phyloP scores from a whole-genome alignment of 768 basidiomycete genomes.

The Tulasnella sp. region DNA sequence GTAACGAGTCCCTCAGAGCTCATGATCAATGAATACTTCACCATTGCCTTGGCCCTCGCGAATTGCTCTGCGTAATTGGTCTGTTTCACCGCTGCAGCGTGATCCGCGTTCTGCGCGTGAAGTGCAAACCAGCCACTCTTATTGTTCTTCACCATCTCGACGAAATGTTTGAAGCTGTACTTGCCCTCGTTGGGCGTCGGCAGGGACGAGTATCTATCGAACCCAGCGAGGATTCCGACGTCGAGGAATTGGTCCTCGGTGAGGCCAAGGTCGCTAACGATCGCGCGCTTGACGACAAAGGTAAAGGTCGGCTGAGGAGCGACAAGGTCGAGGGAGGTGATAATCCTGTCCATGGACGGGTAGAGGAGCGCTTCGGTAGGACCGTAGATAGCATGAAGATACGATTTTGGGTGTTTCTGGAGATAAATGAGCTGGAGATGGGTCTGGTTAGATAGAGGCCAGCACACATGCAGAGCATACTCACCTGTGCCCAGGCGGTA shows the following conservation, averaged over 20 bases:
- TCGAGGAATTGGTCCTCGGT: constrained; percentile 91
- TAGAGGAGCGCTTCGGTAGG: constrained; percentile 85
- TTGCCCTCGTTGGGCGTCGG: constrained; percentile 66
- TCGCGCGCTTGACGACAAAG: constrained; percentile 66
- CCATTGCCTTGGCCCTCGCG: constrained; percentile 79
- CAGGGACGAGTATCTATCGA: constrained; percentile 68
- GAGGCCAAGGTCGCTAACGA: constrained; percentile 58
- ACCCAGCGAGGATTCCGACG: constrained; percentile 83
- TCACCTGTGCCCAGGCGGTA: constrained; percentile 88
- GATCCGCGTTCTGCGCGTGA: constrained; percentile 55
- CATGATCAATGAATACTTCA: constrained; percentile 84
- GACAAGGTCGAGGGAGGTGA: constrained; percentile 74
- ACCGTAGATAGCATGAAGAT: constrained; percentile 89
- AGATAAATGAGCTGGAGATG: constrained; percentile 76
- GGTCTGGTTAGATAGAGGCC: too few relatives aligned
- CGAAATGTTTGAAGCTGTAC: constrained; percentile 69
- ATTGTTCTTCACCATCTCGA: constrained; percentile 89
- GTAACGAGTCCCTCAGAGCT: constrained; percentile 73
- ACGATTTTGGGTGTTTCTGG: constrained; percentile 82
- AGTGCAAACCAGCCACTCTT: constrained; percentile 81
- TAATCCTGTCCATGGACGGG: constrained; percentile 76
- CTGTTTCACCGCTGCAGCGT: constrained; percentile 62
- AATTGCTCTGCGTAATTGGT: constrained; percentile 77
- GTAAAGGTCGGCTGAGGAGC: constrained; percentile 62
- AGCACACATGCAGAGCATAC: too few relatives aligned